Evolutionary conservation across 1,284 basidiomycete species (phyloP), one percentile per base, ranked within the genome.

Genomic region (Abortiporus biennis): DNA sequence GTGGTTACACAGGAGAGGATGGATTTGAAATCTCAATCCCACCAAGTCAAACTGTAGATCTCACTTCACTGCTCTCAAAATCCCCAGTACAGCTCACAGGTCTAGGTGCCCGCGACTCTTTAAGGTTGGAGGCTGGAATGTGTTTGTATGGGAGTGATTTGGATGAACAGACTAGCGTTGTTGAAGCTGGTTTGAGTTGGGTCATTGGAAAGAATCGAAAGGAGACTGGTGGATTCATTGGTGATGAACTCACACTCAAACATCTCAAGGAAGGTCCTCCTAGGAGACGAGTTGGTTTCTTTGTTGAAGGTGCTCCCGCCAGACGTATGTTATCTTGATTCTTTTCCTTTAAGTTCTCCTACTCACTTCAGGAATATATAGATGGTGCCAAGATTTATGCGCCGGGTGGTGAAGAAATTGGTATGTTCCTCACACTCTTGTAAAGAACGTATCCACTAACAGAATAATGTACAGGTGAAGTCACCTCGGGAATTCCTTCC

Each of bases 1-100:
- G 92, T 17, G 95, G 96, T 3, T 99, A 99, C 67, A 99, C 96
- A 0, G 95, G 96, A 24, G 96, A 99, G 66, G 95, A 99, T 62
- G 96, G 95, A 0, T 98, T 99, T 52, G 95, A 99, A 72, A 92
- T 98, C 55, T 96, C 92, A 2, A 86, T 97, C 36, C 90, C 92
- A 1, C 89, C 90, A 1, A 69, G 74, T 8, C 71, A 85, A 37
- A 85, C 92, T 0, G 71, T 81, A 5, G 74, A 77, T 4, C 74
- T 95, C 33, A 84, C 92, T 0, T 69, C 79, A 30, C 64, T 86
- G 15, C 73, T 98, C n/a, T 68, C 78, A 24, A 74, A 80, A 48
- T 54, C 74, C 1, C 84, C 86, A 1, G 89, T 96, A 2, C 80
- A 90, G 61, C 74, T 96, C 4, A 86, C 90, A 0, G 95, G 96